Percentiles rank a stretch among this genome's conserved stretches.
Evolutionary conservation across 2,329 filamentous ascomycete species (phyloP).

Genomic region (Sphaerostilbella broomeana): DNA sequence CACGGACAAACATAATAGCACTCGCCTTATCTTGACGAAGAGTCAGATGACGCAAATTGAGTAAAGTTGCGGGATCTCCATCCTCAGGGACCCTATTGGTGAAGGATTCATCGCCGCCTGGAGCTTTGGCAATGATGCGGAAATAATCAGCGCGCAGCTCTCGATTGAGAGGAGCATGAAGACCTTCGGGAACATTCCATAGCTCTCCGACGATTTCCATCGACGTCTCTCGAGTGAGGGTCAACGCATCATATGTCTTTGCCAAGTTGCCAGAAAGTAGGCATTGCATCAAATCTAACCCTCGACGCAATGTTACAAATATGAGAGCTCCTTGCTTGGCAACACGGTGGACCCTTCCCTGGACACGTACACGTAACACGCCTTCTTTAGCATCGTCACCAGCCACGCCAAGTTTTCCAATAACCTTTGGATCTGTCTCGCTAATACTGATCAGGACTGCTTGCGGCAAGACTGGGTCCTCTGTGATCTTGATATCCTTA

Average conservation of each 20-base stretch:
- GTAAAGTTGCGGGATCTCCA: slow-evolving; percentile 54
- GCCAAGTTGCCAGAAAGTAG: slow-evolving; percentile 66
- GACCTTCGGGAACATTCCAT: slow-evolving; percentile 69
- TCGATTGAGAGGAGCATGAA: slow-evolving; percentile 73
- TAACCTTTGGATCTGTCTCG: slow-evolving; percentile 19
- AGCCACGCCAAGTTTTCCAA: slow-evolving; percentile 25
- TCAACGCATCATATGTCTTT: slow-evolving; percentile 86
- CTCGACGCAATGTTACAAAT: slow-evolving; percentile 78
- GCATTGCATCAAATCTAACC: slow-evolving; percentile 44
- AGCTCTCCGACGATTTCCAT: slow-evolving; percentile 80
- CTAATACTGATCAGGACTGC: slow-evolving; percentile 63
- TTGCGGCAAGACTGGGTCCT: slow-evolving; percentile 63
- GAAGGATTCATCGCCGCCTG: slow-evolving; percentile 83
- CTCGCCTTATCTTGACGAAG: slow-evolving; percentile 78
- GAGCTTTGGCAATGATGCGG: slow-evolving; percentile 66
- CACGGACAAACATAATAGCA: slow-evolving; percentile 81
- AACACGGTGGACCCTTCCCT: slow-evolving; percentile 75
- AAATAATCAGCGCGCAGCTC: slow-evolving; percentile 91
- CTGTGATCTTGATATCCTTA: slow-evolving; percentile 63
- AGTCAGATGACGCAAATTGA: slow-evolving; percentile 77
- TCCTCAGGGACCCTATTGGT: slow-evolving; percentile 63
- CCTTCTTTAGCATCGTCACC: slow-evolving; percentile 48
- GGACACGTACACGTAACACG: slow-evolving; percentile 64
- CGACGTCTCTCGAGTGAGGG: slow-evolving; percentile 77
- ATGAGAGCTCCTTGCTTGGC: slow-evolving; percentile 71